Evolutionary conservation across 1,284 basidiomycete genomes (phyloP).

Genomic region (Heterobasidion annosum): DNA sequence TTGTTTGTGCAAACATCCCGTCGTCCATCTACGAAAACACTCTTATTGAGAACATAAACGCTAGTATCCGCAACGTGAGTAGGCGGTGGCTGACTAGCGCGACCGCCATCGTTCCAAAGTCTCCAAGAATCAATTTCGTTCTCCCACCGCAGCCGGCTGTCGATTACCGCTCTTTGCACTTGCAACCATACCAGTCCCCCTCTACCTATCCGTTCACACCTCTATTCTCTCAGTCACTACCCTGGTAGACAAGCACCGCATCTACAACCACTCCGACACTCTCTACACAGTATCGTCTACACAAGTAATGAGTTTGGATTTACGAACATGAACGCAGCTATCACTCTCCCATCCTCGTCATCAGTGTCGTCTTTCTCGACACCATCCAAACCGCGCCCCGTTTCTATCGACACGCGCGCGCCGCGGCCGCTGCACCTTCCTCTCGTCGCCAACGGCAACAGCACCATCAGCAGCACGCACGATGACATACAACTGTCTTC

Average conservation of each 20-base stretch:
- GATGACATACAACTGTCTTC: background rate
- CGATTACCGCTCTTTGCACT: background rate
- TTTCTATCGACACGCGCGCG: background rate
- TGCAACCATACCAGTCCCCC: background rate
- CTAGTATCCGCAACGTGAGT: too few species aligned
- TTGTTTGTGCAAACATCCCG: too few species aligned
- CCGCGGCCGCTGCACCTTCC: background rate
- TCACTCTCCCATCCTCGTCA: background rate
- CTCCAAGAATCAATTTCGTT: background rate
- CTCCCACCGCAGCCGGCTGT: background rate
- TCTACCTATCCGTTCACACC: too few species aligned
- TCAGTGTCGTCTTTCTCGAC: too few species aligned
- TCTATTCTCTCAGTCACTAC: too few species aligned
- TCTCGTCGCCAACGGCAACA: background rate
- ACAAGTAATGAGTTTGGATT: background rate
- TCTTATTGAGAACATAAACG: too few species aligned
- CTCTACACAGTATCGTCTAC: too few species aligned
- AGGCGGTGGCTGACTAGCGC: too few species aligned
- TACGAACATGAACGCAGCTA: background rate
- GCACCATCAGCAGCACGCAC: background rate
- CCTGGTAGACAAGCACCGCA: too few species aligned
- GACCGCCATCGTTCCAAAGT: too few species aligned
- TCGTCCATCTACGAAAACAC: too few species aligned
- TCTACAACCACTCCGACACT: too few species aligned
- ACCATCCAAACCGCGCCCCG: background rate